phyloP scores from a whole-genome alignment of 805 yeast species.

The Lachancea nothofagi region DNA sequence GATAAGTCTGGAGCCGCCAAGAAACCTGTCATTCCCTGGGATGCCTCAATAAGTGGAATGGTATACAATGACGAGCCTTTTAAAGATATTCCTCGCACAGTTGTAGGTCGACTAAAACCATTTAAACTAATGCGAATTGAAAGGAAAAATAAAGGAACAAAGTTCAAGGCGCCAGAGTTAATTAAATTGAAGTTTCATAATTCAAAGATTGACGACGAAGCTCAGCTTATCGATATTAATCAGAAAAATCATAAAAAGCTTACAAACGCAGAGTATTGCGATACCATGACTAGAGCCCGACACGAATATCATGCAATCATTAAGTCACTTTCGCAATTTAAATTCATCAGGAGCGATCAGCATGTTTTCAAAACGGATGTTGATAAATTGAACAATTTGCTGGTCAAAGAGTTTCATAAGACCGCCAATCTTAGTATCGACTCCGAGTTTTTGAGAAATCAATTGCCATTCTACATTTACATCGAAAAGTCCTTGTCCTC shows the following conservation, averaged over 20 bases:
- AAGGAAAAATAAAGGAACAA: slow-evolving; percentile 75
- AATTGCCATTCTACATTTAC: slow-evolving; percentile 25
- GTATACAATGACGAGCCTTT: slow-evolving; percentile 32
- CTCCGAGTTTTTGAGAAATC: slow-evolving; percentile 16
- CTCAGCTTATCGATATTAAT: slow-evolving; percentile 24
- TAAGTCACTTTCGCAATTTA: slow-evolving; percentile 19
- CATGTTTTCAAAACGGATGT: slow-evolving; percentile 18
- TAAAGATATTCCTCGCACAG: slow-evolving; percentile 34
- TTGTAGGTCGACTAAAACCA: slow-evolving; percentile 35
- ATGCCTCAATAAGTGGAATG: slow-evolving; percentile 36
- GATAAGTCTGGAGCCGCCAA: slow-evolving; percentile 11
- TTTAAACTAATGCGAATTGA: slow-evolving; percentile 50
- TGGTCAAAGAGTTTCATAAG: slow-evolving; percentile 23
- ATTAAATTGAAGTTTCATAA: slow-evolving; percentile 32
- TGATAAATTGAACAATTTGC: slow-evolving; percentile 17
- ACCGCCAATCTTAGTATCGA: slow-evolving; percentile 22
- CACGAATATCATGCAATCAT: slow-evolving; percentile 16
- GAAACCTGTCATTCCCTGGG: slow-evolving; percentile 36
- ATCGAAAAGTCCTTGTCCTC: slow-evolving; percentile 20
- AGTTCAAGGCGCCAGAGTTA: slow-evolving; percentile 64
- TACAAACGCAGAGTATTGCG: background rate
- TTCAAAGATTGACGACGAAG: slow-evolving; percentile 29
- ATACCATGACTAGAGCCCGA: slow-evolving; percentile 10
- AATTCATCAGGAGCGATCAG: slow-evolving; percentile 28
- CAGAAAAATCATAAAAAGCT: background rate